phyloP scores from a whole-genome alignment of 1,284 basidiomycete genomes.

The Ceratobasidium sp. region DNA sequence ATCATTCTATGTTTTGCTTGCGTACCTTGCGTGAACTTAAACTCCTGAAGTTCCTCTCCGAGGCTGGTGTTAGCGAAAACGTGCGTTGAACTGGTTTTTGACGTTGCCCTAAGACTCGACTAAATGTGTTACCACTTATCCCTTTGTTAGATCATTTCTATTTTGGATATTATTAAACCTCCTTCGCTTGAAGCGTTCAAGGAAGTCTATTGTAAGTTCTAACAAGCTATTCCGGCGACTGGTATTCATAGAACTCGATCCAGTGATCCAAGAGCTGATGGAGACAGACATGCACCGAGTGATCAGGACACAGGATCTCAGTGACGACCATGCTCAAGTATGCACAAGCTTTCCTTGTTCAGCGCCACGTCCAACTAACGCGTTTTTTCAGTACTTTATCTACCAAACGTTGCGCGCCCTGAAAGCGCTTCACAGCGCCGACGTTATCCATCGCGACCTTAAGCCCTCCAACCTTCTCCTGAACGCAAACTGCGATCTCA shows the following conservation, averaged over 20 bases:
- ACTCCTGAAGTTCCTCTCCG: slow-evolving; percentile 88
- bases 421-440: slow-evolving; percentile 93
- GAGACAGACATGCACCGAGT: slow-evolving; percentile 81
- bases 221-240: background rate
- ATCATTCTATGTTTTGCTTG: slow-evolving; percentile 91
- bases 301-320: slow-evolving; percentile 82
- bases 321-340: slow-evolving; percentile 87
- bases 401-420: slow-evolving; percentile 91
- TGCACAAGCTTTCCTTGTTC: slow-evolving; percentile 42
- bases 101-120: slow-evolving; percentile 33
- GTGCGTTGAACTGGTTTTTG: slow-evolving; percentile 61
- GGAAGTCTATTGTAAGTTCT: slow-evolving; percentile 82
- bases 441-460: slow-evolving; percentile 94
- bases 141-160: slow-evolving; percentile 83
- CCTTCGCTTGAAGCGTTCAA: slow-evolving; percentile 90
- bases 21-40: slow-evolving; percentile 89
- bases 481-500: slow-evolving; percentile 96
- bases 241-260: slow-evolving; percentile 42
- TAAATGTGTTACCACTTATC: slow-evolving; percentile 15
- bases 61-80: slow-evolving; percentile 92
- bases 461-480: slow-evolving; percentile 96
- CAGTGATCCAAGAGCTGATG: slow-evolving; percentile 84
- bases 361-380: slow-evolving; percentile 50
- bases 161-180: slow-evolving; percentile 94
- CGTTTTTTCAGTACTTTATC: slow-evolving; percentile 70